Base-by-base conservation (phyloP, 495 filamentous ascomycete species). In the Penicillium bialowiezense region DNA sequence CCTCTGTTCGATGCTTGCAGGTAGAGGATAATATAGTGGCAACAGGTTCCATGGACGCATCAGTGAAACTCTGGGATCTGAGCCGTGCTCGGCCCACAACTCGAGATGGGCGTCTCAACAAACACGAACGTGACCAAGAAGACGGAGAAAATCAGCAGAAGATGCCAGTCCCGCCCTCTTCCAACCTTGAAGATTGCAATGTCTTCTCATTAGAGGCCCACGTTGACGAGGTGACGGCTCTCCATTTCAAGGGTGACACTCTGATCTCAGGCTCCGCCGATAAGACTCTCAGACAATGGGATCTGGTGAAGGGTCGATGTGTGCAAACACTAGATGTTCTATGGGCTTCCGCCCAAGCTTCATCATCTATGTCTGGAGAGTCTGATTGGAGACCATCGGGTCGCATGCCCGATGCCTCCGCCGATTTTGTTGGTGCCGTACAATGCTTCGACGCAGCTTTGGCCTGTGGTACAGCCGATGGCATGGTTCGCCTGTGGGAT, bases 261-360 rank as follows among this genome's bases (percentile, higher is more conserved):
- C 79, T 98, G 14, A 88, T 98, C 10, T 98, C 93, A 3, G 93
- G 93, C 12, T 97, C 93, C 4, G 86, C 95, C 6, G 93, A 98
- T 68, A 98, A 98, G 75, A 98, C 93, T 3, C 70, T 98, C 34
- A 82, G 93, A 37, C 93, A 99, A 69, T 99, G 93, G 93, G 93
- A 99, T 78, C 72, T 99, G 26, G 86, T 88, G 51, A 96, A 90
- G 61, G 93, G 93, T 7, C 86, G 95, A 41, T 97, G 93, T 67
- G 89, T 97, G 24, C 93, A 99, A 69, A 99, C 93, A 1, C 74
- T 99, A 21, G 93, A 99, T 68, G 91, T 99, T n/a, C 84, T 99
- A 55, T 99, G 93, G 93, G 93, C 93, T 4, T 90, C 93, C 1
- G 91, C 93, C 2, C 95, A 97, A 65, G 90, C 90, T 20, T 88